Evolutionary conservation across 495 filamentous ascomycete species (phyloP).

Genomic region (Penicillium goetzii): DNA sequence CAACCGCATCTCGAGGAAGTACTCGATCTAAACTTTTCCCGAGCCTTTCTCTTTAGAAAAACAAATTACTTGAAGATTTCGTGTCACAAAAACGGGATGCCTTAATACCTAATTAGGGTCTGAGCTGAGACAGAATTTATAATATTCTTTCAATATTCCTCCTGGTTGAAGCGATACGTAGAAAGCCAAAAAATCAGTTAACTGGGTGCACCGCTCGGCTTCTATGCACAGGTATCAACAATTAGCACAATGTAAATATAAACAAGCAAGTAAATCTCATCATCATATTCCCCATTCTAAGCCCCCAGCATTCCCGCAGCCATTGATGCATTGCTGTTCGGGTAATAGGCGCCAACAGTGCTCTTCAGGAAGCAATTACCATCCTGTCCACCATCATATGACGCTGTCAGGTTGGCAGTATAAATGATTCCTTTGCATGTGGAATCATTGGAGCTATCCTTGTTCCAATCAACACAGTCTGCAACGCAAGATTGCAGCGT

Average conservation of each 20-base stretch:
- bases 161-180: too few relatives aligned
- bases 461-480: slow-evolving; percentile 10
- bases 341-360: slow-evolving; percentile 9
- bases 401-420: slow-evolving; percentile 15
- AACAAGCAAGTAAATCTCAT: neutral
- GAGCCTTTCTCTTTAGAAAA: too few relatives aligned
- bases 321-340: slow-evolving; percentile 10
- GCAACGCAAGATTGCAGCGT: slow-evolving; percentile 13
- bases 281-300: neutral
- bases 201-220: too few relatives aligned
- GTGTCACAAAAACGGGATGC: too few relatives aligned
- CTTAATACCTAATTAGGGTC: too few relatives aligned
- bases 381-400: slow-evolving; percentile 14
- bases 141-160: too few relatives aligned
- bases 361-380: slow-evolving; percentile 19
- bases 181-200: too few relatives aligned
- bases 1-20: neutral
- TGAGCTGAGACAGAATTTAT: too few relatives aligned
- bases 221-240: too few relatives aligned
- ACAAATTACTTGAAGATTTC: too few relatives aligned
- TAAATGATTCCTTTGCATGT: slow-evolving; percentile 13
- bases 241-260: neutral
- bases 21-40: neutral
- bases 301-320: slow-evolving; percentile 9
- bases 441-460: neutral